Evolutionary conservation across 306 rosid species (phyloP).

Genomic region (Biancaea sappan): DNA sequence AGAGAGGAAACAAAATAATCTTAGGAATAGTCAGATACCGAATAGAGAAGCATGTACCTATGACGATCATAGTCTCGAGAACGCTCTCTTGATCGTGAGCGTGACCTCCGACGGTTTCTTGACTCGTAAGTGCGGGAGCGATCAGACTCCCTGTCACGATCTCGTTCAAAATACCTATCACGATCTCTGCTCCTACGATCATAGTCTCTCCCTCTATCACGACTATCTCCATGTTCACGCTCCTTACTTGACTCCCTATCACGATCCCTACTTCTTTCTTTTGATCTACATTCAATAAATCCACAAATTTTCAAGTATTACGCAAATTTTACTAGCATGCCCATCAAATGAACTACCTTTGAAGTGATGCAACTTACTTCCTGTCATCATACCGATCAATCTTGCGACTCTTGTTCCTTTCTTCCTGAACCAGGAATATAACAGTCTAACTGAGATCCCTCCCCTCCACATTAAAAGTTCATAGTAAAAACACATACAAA

Average conservation of each 20-base stretch:
- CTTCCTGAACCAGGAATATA: conserved; percentile 72
- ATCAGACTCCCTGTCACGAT: conserved; percentile 71
- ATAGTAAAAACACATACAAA: background rate
- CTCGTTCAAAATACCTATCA: conserved; percentile 73
- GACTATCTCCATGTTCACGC: conserved; percentile 67
- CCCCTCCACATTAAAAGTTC: conserved; percentile 27
- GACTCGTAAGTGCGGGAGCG: conserved; percentile 70
- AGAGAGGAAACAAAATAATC: background rate
- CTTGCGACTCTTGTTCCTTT: conserved; percentile 76
- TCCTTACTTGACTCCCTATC: conserved; percentile 80
- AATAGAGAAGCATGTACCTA: conserved; percentile 50
- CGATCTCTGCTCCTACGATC: conserved; percentile 88
- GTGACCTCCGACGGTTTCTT: conserved; percentile 73
- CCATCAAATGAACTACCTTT: background rate
- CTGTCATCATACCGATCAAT: conserved; percentile 73
- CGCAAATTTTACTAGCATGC: background rate
- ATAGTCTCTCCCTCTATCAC: conserved; percentile 69
- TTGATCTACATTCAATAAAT: conserved; percentile 51
- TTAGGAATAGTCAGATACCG: background rate
- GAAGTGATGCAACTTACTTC: conserved; percentile 50
- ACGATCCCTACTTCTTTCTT: conserved; percentile 78
- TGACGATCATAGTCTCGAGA: conserved; percentile 89
- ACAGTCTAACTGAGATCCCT: conserved; percentile 34
- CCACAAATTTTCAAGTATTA: background rate
- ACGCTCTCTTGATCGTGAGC: conserved; percentile 52